A percentile compares a stretch with the other conserved stretches of the same genome.
phyloP scores from a whole-genome alignment of 2,329 filamentous ascomycete species.

The Fusarium poae region DNA sequence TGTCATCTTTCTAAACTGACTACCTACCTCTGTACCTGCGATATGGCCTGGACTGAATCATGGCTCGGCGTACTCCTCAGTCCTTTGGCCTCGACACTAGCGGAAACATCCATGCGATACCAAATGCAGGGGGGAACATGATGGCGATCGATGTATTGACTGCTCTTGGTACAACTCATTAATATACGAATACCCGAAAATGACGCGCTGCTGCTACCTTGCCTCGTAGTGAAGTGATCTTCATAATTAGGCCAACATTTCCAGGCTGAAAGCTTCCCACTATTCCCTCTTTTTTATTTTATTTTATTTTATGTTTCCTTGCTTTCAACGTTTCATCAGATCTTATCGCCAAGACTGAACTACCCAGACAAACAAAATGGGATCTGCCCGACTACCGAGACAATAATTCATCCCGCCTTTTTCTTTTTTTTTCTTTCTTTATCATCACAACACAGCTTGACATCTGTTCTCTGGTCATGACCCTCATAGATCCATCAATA shows the following conservation, averaged over 20 bases:
- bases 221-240: too few relatives aligned
- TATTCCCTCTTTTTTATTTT: background rate
- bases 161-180: background rate
- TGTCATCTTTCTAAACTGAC: background rate
- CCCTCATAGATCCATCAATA: conserved; percentile 22
- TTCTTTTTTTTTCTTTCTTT: too few relatives aligned
- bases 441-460: background rate
- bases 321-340: background rate
- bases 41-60: conserved; percentile 9
- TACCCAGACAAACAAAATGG: conserved; percentile 1
- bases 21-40: background rate
- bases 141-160: conserved; percentile 23
- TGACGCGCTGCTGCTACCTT: conserved; percentile 15
- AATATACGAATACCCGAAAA: background rate
- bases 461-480: conserved; percentile 10
- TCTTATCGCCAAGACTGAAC: conserved; percentile 2
- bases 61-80: background rate
- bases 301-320: background rate
- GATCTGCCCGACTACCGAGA: background rate
- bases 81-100: conserved; percentile 1
- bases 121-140: conserved; percentile 3
- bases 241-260: background rate
- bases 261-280: background rate
- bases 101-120: conserved; percentile 11
- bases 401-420: background rate